phyloP scores from a whole-genome alignment of 2,329 filamentous ascomycete species.

The Mariannaea elegans region DNA sequence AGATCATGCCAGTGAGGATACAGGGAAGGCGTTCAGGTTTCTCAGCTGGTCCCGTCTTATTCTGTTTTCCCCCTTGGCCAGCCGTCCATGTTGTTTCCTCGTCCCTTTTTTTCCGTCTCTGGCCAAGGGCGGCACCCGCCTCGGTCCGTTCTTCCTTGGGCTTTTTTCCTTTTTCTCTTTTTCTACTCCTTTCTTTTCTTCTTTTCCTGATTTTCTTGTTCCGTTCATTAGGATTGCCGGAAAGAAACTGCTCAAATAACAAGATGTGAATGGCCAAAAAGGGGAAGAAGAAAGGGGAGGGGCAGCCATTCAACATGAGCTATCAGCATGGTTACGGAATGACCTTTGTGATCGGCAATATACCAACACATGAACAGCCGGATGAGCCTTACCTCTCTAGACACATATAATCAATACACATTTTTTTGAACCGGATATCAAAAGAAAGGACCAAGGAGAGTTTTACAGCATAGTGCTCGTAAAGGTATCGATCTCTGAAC shows the following conservation, averaged over 20 bases:
- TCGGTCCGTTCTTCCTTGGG: constrained; percentile 10
- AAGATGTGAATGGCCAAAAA: constrained; percentile 35
- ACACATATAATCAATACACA: constrained; percentile 23
- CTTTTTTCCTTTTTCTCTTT: constrained; percentile 14
- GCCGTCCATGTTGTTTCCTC: not conserved
- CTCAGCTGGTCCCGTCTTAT: constrained; percentile 5
- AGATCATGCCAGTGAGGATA: constrained; percentile 6
- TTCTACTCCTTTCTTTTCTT: constrained; percentile 4
- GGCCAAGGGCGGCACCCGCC: constrained; percentile 4
- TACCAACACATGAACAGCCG: constrained; percentile 19
- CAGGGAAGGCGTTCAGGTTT: constrained; percentile 14
- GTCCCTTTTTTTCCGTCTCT: not conserved
- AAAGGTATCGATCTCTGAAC: not conserved
- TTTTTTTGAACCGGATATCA: no score
- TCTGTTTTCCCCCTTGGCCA: not conserved
- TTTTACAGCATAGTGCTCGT: not conserved
- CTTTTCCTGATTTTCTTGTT: constrained; percentile 22
- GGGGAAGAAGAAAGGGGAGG: no score
- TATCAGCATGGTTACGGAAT: constrained; percentile 32
- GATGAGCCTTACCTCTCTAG: constrained; percentile 16
- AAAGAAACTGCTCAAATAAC: constrained; percentile 37
- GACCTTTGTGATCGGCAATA: constrained; percentile 16
- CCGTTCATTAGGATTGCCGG: constrained; percentile 27
- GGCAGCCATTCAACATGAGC: constrained; percentile 49
- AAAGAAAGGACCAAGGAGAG: no score